A percentile compares a stretch with the other conserved stretches of the same genome.
These are phyloP conservation scores for Vigna nakashimae DNA, from an alignment of 306 rosid genomes.

Conservation along the genomic window DNA sequence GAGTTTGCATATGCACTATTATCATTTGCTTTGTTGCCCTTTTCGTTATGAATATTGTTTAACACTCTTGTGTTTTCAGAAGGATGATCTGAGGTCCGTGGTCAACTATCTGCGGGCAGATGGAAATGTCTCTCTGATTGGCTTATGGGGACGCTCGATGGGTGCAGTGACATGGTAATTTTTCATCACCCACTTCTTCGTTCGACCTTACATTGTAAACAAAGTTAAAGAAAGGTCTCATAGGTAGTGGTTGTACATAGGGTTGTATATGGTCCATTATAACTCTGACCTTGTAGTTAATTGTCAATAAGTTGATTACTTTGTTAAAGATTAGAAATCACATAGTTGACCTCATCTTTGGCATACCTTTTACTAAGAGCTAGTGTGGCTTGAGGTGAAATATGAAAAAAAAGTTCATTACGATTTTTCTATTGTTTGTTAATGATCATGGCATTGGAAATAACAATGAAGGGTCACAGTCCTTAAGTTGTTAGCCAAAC, in stretches of 20 bases:
- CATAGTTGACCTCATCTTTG: conserved; percentile 7
- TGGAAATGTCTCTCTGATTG: conserved; percentile 92
- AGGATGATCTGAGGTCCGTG: conserved; percentile 82
- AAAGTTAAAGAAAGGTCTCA: background rate
- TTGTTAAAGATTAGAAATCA: conserved; percentile 13
- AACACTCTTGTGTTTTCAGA: conserved; percentile 64
- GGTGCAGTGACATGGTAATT: conserved; percentile 97
- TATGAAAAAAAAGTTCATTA: background rate
- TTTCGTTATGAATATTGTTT: conserved; percentile 32
- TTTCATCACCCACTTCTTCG: conserved; percentile 51
- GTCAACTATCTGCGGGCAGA: conserved; percentile 86
- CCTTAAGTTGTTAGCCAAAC: background rate
- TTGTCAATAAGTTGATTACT: conserved; percentile 1
- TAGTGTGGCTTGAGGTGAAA: conserved; percentile 13
- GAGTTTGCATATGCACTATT: conserved; percentile 20
- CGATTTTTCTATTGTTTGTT: background rate
- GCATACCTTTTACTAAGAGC: background rate
- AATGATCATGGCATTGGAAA: background rate
- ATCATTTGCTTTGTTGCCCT: background rate
- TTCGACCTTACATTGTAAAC: conserved; percentile 34
- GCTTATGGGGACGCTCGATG: conserved; percentile 99
- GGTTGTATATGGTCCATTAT: conserved; percentile 27
- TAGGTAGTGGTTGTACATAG: conserved; percentile 20
- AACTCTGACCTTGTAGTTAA: conserved; percentile 18
- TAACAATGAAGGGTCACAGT: conserved; percentile 7